A percentile compares a stretch with the other conserved stretches of the same genome.
Conservation (phyloP, 768 basidiomycete genomes). For the Suillus discolor region DNA sequence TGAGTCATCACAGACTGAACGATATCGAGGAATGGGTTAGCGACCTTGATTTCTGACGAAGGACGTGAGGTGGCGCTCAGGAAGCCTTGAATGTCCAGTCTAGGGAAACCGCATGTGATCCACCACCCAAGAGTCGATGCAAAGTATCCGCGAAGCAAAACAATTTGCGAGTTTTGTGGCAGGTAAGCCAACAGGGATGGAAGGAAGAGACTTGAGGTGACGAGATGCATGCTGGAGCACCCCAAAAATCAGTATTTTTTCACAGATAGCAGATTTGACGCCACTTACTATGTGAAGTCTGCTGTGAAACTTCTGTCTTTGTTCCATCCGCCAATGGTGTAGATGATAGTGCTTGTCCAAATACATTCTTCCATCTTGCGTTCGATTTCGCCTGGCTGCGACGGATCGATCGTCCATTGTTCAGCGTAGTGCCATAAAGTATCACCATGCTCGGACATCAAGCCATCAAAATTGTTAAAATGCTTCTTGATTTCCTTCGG, state of each 20-base stretch:
- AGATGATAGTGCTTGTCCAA: constrained; percentile 59
- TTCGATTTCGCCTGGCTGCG: constrained; percentile 40
- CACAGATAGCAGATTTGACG: not conserved
- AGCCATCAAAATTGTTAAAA: constrained; percentile 20
- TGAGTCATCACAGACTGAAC: constrained; percentile 40
- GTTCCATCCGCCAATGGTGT: constrained; percentile 56
- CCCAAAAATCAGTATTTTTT: not conserved
- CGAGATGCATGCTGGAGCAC: constrained; percentile 27
- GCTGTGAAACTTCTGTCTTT: constrained; percentile 48
- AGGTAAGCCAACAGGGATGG: constrained; percentile 23
- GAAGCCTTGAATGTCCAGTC: constrained; percentile 33
- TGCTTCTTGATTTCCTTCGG: constrained; percentile 15
- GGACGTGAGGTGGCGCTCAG: constrained; percentile 22
- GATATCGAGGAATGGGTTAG: constrained; percentile 44
- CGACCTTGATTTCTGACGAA: constrained; percentile 7
- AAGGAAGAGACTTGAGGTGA: constrained; percentile 35
- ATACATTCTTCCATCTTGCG: constrained; percentile 64
- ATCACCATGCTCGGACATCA: not conserved
- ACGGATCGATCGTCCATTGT: constrained; percentile 45
- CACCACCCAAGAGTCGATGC: constrained; percentile 28
- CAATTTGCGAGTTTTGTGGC: constrained; percentile 19
- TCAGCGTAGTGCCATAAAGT: constrained; percentile 26
- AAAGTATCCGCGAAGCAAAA: constrained; percentile 34
- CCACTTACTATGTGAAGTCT: constrained; percentile 53
- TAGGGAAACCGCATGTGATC: constrained; percentile 32